These are phyloP conservation scores for Puccinia polysora DNA, from an alignment of 1,284 basidiomycete species.

Conservation along the genomic window DNA sequence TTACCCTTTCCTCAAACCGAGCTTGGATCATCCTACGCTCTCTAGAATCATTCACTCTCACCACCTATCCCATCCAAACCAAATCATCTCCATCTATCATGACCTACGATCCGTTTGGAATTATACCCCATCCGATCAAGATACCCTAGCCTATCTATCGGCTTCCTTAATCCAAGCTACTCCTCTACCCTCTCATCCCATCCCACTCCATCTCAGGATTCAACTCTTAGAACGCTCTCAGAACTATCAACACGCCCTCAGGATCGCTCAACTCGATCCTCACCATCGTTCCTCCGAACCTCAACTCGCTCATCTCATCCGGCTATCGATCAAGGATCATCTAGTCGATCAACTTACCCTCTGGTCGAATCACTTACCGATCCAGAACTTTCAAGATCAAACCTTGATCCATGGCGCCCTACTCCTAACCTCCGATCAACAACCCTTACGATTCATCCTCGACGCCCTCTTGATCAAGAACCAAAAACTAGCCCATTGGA, in stretches of 20 bases:
- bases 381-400: not conserved
- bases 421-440: not conserved
- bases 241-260: not conserved
- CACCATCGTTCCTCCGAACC: not conserved
- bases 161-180: not conserved
- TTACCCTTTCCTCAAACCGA: no score
- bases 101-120: slow-evolving; percentile 19
- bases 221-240: not conserved
- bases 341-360: not conserved
- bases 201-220: no score
- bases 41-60: no score
- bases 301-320: slow-evolving; percentile 11
- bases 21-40: no score
- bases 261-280: not conserved
- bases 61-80: no score
- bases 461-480: slow-evolving; percentile 1
- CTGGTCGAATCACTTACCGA: not conserved
- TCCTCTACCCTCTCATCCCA: not conserved
- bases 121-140: slow-evolving; percentile 1
- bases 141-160: slow-evolving; percentile 11
- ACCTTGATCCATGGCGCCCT: slow-evolving; percentile 14
- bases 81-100: not conserved
- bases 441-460: not conserved
- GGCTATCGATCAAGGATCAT: slow-evolving; percentile 10
- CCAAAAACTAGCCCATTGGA: slow-evolving; percentile 5